Percentiles rank a stretch among this genome's conserved stretches.
Evolutionary conservation across 2,329 filamentous ascomycete genomes (phyloP).

Genomic region (Fonsecaea multimorphosa): DNA sequence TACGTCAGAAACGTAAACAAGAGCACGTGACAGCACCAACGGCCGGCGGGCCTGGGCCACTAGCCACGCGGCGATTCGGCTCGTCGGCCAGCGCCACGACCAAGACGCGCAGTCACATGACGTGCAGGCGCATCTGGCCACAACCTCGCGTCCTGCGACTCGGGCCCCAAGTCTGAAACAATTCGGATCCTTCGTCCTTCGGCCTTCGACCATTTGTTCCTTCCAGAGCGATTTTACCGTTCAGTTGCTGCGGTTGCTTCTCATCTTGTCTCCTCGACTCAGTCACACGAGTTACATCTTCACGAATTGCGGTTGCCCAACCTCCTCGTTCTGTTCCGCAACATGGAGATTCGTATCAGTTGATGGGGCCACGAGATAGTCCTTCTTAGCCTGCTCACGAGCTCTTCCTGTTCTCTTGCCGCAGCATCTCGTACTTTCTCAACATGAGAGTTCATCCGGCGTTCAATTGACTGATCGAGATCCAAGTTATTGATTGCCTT

Average conservation of each 20-base stretch:
- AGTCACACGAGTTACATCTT: neutral
- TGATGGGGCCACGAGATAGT: neutral
- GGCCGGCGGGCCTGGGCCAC: neutral
- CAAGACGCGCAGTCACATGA: slow-evolving; percentile 23
- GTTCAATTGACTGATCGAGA: neutral
- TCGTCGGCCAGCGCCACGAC: neutral
- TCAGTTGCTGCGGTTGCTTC: neutral
- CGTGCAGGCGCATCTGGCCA: neutral
- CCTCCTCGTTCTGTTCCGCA: neutral
- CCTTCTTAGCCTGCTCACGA: neutral
- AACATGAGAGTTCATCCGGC: neutral
- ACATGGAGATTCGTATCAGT: neutral
- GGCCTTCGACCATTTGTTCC: neutral
- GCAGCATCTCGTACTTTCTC: neutral
- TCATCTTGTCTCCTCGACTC: neutral
- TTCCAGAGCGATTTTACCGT: neutral
- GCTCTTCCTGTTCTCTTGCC: neutral
- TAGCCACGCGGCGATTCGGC: neutral
- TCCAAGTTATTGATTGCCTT: neutral
- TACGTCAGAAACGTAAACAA: slow-evolving; percentile 16
- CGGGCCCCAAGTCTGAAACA: neutral
- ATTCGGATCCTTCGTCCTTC: neutral
- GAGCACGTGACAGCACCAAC: no score
- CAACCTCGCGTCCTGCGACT: neutral
- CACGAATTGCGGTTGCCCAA: neutral